Percentiles rank a stretch among this genome's conserved stretches.
These are phyloP conservation scores for Xylaria intraflava DNA, from an alignment of 495 filamentous ascomycete genomes.

Conservation along the genomic window DNA sequence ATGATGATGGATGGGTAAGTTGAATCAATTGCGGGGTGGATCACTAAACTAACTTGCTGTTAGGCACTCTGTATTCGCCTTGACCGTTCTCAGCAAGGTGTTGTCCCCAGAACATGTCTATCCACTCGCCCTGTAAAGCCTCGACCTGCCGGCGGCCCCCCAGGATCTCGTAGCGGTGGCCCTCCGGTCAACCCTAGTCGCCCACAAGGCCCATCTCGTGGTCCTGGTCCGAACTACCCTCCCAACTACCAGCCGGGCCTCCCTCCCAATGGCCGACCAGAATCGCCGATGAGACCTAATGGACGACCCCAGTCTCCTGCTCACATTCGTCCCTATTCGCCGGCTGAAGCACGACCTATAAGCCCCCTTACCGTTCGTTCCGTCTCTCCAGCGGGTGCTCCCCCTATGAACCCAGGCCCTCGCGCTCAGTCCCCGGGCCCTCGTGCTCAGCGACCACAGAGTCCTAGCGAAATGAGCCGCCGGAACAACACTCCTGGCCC, in stretches of 20 bases:
- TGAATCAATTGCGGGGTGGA: not conserved
- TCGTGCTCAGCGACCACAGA: slow-evolving; percentile 31
- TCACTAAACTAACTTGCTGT: slow-evolving; percentile 32
- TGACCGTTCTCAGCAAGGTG: slow-evolving; percentile 86
- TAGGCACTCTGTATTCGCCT: slow-evolving; percentile 86
- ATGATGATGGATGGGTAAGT: slow-evolving; percentile 97
- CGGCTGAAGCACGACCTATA: slow-evolving; percentile 37
- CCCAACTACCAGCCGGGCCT: slow-evolving; percentile 35
- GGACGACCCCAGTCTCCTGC: slow-evolving; percentile 32
- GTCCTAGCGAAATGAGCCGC: slow-evolving; percentile 30
- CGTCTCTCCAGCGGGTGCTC: slow-evolving; percentile 27
- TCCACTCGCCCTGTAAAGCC: slow-evolving; percentile 91
- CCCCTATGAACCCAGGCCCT: slow-evolving; percentile 32
- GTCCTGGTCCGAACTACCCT: slow-evolving; percentile 40
- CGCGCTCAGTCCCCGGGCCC: slow-evolving; percentile 40
- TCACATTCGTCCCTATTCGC: slow-evolving; percentile 33
- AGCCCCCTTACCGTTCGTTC: slow-evolving; percentile 27
- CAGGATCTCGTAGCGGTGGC: slow-evolving; percentile 35
- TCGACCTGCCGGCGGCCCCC: slow-evolving; percentile 44
- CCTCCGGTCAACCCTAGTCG: slow-evolving; percentile 31
- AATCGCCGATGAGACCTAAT: slow-evolving; percentile 34
- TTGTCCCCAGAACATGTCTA: slow-evolving; percentile 87
- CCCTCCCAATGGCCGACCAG: slow-evolving; percentile 36
- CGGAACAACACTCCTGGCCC: slow-evolving; percentile 49
- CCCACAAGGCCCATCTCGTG: slow-evolving; percentile 38